Conservation (phyloP, 352 stramenopile species). For the Pythium folliculosum region DNA sequence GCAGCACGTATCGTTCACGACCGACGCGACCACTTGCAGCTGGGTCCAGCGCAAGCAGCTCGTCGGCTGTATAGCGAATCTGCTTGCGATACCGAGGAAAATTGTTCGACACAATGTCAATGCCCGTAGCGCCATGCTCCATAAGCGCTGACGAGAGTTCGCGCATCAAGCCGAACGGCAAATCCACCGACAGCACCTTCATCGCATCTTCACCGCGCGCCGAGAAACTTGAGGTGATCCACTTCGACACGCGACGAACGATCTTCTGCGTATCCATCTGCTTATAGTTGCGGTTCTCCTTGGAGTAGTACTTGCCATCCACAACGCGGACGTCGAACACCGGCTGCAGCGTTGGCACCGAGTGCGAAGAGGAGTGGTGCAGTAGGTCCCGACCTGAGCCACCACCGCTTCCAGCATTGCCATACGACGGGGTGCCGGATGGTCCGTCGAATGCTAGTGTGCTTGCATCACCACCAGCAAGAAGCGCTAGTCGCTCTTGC, state of each 20-base stretch:
- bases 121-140: slow-evolving; percentile 52
- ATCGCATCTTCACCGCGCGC: slow-evolving; percentile 74
- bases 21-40: slow-evolving; percentile 42
- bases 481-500: slow-evolving; percentile 42
- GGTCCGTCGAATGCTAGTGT: slow-evolving; percentile 7
- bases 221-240: slow-evolving; percentile 82
- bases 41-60: slow-evolving; percentile 61
- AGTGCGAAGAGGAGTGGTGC: slow-evolving; percentile 6
- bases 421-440: not conserved
- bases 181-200: slow-evolving; percentile 82
- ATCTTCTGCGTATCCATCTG: slow-evolving; percentile 77
- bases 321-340: slow-evolving; percentile 81
- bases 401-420: slow-evolving; percentile 10
- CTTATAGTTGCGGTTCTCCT: slow-evolving; percentile 69
- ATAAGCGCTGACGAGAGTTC: slow-evolving; percentile 85
- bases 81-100: slow-evolving; percentile 82
- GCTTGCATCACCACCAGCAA: slow-evolving; percentile 9
- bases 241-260: slow-evolving; percentile 83
- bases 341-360: slow-evolving; percentile 40
- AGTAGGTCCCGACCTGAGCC: slow-evolving; percentile 15
- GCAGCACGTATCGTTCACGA: slow-evolving; percentile 73
- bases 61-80: slow-evolving; percentile 78
- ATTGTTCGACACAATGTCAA: slow-evolving; percentile 59
- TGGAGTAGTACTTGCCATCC: slow-evolving; percentile 61
- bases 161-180: slow-evolving; percentile 76